Base-by-base conservation (phyloP, 1,139 yeast genomes). In the Spathaspora jeffriesii region DNA sequence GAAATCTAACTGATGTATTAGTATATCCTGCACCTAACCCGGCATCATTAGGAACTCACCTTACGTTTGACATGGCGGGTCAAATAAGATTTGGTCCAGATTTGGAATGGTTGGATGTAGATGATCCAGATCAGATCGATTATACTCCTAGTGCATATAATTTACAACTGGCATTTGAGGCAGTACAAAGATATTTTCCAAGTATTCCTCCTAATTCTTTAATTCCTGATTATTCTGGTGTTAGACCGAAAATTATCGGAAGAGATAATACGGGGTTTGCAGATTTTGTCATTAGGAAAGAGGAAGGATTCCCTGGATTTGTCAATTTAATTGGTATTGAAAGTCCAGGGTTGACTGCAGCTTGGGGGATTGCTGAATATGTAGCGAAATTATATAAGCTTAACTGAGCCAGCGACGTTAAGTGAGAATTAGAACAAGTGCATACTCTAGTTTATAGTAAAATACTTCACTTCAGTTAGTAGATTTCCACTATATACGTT, bases 31-130 rank as follows among this genome's bases (percentile, higher is more conserved):
- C 91, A 49, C 95, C 96, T 1, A 78, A 80, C 10, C 79, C 84
- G 1, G 84, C 88, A 4, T 86, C 96, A 0, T 70, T 91, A 46
- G 97, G 97, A 0, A 88, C 95, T 0, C 97, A 91, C 67, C 69
- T 91, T 50, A 91, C 97, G 0, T 70, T 91, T 42, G 96, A 89
- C 59, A 67, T 91, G 46, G 93, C 88, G 2, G 96, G 96, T 0
- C 86, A 84, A 56, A 66, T 90, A 37, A 77, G 82, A 54, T 91
- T 91, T 62, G 97, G 97, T 0, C 97, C 97, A 0, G 96, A 91
- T 62, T 67, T 89, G 46, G 96, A 90, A 63, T 90, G 96, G 91
- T 79, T 88, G 3, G 77, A 79, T 11, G 56, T 63, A 2, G 51
- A 56, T 2, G 59, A 63, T 42, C 68, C 76, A 1, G 62, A 62